A percentile compares a stretch with the other conserved stretches of the same genome.
Conservation (phyloP, 164 flowering plant species). For the Aristolochia contorta region DNA sequence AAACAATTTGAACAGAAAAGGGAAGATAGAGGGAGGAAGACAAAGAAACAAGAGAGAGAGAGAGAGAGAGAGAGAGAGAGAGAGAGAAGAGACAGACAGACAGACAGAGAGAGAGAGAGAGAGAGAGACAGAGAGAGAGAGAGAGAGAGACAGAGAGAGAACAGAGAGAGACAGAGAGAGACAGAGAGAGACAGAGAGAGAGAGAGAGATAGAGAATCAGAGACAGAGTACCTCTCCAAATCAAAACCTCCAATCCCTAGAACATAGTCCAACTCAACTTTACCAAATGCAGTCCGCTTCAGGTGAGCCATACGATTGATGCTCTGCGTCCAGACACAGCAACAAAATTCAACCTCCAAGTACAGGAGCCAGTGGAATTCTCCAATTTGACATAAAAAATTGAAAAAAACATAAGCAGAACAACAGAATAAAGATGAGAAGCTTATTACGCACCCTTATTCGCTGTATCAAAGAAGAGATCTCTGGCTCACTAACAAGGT, state of each 20-base stretch:
- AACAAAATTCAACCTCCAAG: background rate
- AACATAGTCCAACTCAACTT: conserved; percentile 93
- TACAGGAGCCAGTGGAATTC: background rate
- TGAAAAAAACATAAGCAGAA: no score
- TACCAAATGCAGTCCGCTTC: conserved; percentile 70
- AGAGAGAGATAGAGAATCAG: background rate
- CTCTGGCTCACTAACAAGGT: conserved; percentile 75
- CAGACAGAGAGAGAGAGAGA: background rate
- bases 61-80: conserved; percentile 3
- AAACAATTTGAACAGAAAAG: no score
- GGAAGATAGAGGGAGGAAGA: no score
- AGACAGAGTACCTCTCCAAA: conserved; percentile 67
- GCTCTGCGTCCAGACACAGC: conserved; percentile 25
- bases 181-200: no score
- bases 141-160: no score
- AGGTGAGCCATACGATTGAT: conserved; percentile 76
- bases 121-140: background rate
- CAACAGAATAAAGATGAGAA: background rate
- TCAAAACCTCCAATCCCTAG: conserved; percentile 99
- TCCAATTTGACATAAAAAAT: no score
- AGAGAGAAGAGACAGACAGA: no score
- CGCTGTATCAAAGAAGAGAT: conserved; percentile 59
- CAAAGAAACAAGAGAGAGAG: background rate
- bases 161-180: no score
- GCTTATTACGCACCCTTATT: conserved; percentile 50